These are phyloP conservation scores for Saccharomyces jurei DNA, from an alignment of 805 yeast genomes.

Conservation along the genomic window DNA sequence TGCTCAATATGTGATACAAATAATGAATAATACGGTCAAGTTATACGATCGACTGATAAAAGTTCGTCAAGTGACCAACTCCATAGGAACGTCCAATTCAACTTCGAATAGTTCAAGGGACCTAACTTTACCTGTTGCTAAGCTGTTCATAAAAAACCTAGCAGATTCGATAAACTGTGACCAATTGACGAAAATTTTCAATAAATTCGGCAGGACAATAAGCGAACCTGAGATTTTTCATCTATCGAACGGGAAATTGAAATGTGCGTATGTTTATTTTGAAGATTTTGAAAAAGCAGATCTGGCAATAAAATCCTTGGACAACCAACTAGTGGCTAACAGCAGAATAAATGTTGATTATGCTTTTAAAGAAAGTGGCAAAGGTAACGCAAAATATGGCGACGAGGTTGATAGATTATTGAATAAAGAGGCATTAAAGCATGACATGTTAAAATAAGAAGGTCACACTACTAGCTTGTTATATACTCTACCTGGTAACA, in stretches of 20 bases:
- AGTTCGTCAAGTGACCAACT: conserved; percentile 39
- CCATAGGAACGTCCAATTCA: conserved; percentile 2
- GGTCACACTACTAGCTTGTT: not conserved
- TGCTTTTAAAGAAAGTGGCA: conserved; percentile 57
- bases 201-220: conserved; percentile 57
- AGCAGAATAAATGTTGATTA: conserved; percentile 52
- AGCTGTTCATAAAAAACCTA: conserved; percentile 60
- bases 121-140: conserved; percentile 47
- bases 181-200: conserved; percentile 42
- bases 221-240: conserved; percentile 39
- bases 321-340: conserved; percentile 64
- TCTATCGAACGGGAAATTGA: conserved; percentile 39
- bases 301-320: conserved; percentile 57
- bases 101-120: conserved; percentile 9
- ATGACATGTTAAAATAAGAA: conserved; percentile 22
- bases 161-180: conserved; percentile 58
- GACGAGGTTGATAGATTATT: conserved; percentile 65
- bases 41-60: conserved; percentile 55
- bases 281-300: conserved; percentile 64
- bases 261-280: conserved; percentile 60
- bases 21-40: conserved; percentile 46
- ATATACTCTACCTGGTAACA: not conserved
- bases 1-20: conserved; percentile 57
- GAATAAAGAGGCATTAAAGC: conserved; percentile 52
- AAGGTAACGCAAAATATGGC: conserved; percentile 56